Percentiles rank a stretch among this genome's conserved stretches.
Evolutionary conservation across 2,329 filamentous ascomycete species (phyloP).

Genomic region (Septoria linicola): DNA sequence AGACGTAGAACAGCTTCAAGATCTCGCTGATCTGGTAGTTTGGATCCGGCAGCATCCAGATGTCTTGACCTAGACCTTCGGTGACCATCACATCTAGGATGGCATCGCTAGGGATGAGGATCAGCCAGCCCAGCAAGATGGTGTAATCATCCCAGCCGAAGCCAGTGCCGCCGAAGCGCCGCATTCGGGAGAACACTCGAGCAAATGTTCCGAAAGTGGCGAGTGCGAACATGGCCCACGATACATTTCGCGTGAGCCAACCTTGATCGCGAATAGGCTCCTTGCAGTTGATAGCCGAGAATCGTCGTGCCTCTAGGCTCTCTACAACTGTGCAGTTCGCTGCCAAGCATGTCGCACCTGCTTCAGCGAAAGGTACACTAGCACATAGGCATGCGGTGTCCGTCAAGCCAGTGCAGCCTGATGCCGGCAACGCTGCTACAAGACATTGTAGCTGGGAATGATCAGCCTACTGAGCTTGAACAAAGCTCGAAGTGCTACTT

Average conservation of each 20-base stretch:
- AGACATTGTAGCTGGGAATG: slow-evolving; percentile 22
- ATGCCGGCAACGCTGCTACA: slow-evolving; percentile 6
- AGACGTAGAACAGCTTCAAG: slow-evolving; percentile 23
- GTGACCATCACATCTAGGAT: slow-evolving; percentile 18
- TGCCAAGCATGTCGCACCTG: slow-evolving; percentile 13
- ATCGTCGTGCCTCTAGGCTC: slow-evolving; percentile 13
- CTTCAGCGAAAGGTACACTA: slow-evolving; percentile 6
- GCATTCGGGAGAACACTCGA: slow-evolving; percentile 19
- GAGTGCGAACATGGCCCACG: slow-evolving; percentile 22
- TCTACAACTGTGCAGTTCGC: slow-evolving; percentile 22
- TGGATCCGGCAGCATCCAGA: slow-evolving; percentile 21
- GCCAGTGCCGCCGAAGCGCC: slow-evolving; percentile 17
- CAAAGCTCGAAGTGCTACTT: slow-evolving; percentile 1
- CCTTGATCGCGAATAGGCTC: slow-evolving; percentile 20
- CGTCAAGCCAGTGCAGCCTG: slow-evolving; percentile 13
- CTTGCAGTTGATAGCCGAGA: slow-evolving; percentile 21
- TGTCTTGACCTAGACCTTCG: slow-evolving; percentile 23
- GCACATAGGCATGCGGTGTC: slow-evolving; percentile 20
- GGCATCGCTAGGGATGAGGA: slow-evolving; percentile 17
- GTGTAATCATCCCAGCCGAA: slow-evolving; percentile 23
- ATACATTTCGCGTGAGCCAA: slow-evolving; percentile 4
- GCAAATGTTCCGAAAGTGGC: slow-evolving; percentile 15
- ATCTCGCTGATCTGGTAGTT: slow-evolving; percentile 17
- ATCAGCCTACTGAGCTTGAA: no score
- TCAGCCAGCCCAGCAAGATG: slow-evolving; percentile 14